Conservation (phyloP, 257 asterid species). For the Nicotiana obtusifolia region DNA sequence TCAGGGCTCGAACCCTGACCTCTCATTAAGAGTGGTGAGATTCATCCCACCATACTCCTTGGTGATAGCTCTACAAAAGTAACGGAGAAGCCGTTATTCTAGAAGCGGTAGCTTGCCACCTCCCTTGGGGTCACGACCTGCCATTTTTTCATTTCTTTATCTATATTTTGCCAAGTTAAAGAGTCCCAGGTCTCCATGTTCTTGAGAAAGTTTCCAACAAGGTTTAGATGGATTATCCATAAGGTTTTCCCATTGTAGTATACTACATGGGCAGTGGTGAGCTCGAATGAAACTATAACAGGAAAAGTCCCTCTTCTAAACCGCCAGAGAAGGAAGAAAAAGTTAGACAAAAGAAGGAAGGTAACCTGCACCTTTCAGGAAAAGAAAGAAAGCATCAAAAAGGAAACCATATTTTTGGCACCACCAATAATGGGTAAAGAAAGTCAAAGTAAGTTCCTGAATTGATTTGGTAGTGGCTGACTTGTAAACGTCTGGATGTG, state of each 20-base stretch:
- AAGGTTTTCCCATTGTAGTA: not conserved
- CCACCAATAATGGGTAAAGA: not conserved
- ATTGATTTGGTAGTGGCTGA: not conserved
- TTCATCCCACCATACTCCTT: not conserved
- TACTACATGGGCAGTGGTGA: not conserved
- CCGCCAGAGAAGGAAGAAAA: not conserved
- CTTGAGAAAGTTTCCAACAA: not conserved
- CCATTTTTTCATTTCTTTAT: no score
- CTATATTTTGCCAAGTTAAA: no score
- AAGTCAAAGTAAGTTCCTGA: not conserved
- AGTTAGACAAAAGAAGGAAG: not conserved
- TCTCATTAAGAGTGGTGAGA: not conserved
- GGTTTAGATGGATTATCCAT: not conserved
- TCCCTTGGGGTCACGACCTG: no score
- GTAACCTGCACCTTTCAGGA: not conserved
- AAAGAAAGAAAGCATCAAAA: not conserved
- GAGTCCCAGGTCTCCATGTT: no score
- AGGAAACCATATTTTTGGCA: not conserved
- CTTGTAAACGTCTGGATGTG: not conserved
- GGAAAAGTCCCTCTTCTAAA: not conserved
- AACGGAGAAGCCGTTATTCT: no score
- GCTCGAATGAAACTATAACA: not conserved
- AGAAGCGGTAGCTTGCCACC: no score
- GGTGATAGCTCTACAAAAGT: not conserved
- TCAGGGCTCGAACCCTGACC: not conserved